Base-by-base conservation (phyloP, 768 basidiomycete genomes). In the Tulasnella sp. region DNA sequence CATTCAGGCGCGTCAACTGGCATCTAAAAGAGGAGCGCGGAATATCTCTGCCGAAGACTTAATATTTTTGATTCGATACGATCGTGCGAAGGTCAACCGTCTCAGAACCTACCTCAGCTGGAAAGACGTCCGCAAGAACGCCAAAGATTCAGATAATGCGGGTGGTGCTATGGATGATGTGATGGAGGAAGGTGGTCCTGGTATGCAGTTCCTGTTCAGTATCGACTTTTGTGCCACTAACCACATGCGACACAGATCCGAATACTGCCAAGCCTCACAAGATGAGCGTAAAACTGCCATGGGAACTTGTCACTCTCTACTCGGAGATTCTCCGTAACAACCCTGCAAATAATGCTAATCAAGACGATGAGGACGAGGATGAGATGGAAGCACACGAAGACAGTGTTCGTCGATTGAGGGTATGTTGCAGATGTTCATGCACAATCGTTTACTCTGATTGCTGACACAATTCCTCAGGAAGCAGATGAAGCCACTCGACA, bases 81-180 rank as follows among this genome's bases (percentile, higher is more conserved):
- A 98, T 67, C 70, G 86, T 57, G 85, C 83, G 6, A 95, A 93
- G 64, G 88, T 98, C 56, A 93, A 95, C 66, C 74, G 92, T 37
- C 70, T 98, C 25, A 69, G 89, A 29, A 93, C 88, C 8, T 98
- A 95, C 61, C 74, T 98, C 20, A 88, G 86, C 0, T 98, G 92
- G 92, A 95, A 93, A 61, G 92, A 95, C 58, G 92, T 96, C 15
- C 77, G 92, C 12, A 95, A 93, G 60, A 86, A 89, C 54, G 89
- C 89, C 4, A 93, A 93, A 63, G 88, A 95, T 60, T 79, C 81
- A 20, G 84, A 81, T 35, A 87, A 83, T 8, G 85, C 83, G 53
- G 85, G 77, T 2, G 84, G 73, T 16, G 84, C 76, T 5, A 82
- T 84, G 3, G 87, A 89, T 62, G 90, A 89, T 61, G 78, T 72